Percentiles rank a stretch among this genome's conserved stretches.
phyloP scores from a whole-genome alignment of 2,329 filamentous ascomycete species.

The Talaromyces sp. region DNA sequence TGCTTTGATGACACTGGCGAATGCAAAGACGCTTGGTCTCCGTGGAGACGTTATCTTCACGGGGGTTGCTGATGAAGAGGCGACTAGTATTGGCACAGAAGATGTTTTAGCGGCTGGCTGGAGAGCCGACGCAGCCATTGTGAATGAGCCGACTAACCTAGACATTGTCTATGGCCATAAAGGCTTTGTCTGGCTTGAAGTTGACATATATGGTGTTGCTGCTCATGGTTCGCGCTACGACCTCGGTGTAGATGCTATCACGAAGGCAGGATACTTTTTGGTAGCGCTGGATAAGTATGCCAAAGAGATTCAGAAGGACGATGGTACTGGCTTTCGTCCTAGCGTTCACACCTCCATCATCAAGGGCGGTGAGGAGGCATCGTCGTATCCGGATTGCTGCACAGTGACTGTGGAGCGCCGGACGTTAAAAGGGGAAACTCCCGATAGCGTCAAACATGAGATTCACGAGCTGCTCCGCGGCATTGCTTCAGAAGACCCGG shows the following conservation, averaged over 20 bases:
- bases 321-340: not conserved
- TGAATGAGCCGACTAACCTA: not conserved
- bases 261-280: constrained; percentile 33
- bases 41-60: constrained; percentile 52
- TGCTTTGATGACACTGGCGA: constrained; percentile 43
- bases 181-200: constrained; percentile 44
- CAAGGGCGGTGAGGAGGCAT: not conserved
- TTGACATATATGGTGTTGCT: constrained; percentile 34
- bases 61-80: constrained; percentile 55
- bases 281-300: not conserved
- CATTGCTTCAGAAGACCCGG: not conserved
- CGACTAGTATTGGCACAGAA: constrained; percentile 50
- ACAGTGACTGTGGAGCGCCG: not conserved
- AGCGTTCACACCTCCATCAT: not conserved
- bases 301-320: not conserved
- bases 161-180: constrained; percentile 37
- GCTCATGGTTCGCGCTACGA: constrained; percentile 38
- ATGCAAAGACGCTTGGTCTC: constrained; percentile 29
- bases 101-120: constrained; percentile 52
- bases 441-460: not conserved
- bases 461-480: not conserved
- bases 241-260: constrained; percentile 51
- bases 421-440: not conserved
- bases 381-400: not conserved
- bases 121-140: constrained; percentile 52